Conservation (phyloP, 2,329 filamentous ascomycete genomes). For the Claviceps capensis region DNA sequence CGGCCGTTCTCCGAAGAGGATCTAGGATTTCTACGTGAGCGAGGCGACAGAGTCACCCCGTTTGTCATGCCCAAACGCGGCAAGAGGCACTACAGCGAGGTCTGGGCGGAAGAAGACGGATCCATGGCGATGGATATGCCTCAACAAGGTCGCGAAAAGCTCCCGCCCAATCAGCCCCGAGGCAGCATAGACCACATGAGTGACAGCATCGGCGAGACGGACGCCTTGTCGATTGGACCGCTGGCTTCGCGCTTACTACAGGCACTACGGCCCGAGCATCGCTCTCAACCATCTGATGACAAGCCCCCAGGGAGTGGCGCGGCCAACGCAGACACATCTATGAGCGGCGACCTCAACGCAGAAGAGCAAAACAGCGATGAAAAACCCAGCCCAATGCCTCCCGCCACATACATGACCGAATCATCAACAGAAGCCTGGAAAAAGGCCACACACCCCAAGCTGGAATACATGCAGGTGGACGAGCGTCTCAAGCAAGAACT, state of each 20-base stretch:
- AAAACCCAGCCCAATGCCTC: conserved; percentile 33
- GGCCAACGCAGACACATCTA: conserved; percentile 39
- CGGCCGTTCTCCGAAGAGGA: conserved; percentile 85
- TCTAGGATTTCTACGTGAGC: conserved; percentile 79
- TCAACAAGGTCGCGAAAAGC: conserved; percentile 46
- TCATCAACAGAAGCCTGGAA: conserved; percentile 66
- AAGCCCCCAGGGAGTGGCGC: conserved; percentile 38
- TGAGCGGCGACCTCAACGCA: conserved; percentile 34
- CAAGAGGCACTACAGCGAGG: conserved; percentile 72
- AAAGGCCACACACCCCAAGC: conserved; percentile 57
- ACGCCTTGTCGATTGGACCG: conserved; percentile 78
- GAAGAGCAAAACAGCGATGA: conserved; percentile 21
- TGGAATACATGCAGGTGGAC: conserved; percentile 79
- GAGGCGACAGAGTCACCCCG: conserved; percentile 69
- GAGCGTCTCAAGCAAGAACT: conserved; percentile 86
- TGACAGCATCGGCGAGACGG: conserved; percentile 76
- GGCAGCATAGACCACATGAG: conserved; percentile 78
- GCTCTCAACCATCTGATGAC: conserved; percentile 41
- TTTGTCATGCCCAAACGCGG: conserved; percentile 80
- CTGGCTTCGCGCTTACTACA: conserved; percentile 71
- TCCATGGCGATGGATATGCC: conserved; percentile 58
- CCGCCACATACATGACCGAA: conserved; percentile 70
- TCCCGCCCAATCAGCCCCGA: conserved; percentile 68
- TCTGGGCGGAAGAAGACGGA: conserved; percentile 92
- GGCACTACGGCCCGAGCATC: conserved; percentile 64